Percentiles rank a stretch among this genome's conserved stretches.
Evolutionary conservation across 192 early-diverging fungal genomes (phyloP).

Genomic region (Coemansia sp.): DNA sequence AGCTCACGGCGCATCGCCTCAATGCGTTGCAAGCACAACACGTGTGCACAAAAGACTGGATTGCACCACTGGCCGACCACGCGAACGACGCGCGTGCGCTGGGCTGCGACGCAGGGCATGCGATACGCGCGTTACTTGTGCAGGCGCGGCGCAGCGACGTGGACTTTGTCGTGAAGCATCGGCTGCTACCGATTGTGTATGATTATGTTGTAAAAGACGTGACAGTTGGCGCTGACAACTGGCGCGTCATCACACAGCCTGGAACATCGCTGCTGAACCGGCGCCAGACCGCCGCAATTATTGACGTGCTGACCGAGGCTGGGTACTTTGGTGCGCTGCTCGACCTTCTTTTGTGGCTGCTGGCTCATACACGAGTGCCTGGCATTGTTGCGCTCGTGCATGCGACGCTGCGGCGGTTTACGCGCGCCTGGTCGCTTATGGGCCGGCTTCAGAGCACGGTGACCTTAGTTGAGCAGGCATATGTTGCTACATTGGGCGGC

Average conservation of each 20-base stretch:
- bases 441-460: slow-evolving; percentile 29
- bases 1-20: slow-evolving; percentile 14
- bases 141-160: slow-evolving; percentile 22
- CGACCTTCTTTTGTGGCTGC: slow-evolving; percentile 45
- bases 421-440: slow-evolving; percentile 22
- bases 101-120: slow-evolving; percentile 1
- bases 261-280: slow-evolving; percentile 73
- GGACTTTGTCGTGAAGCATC: slow-evolving; percentile 25
- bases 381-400: slow-evolving; percentile 18
- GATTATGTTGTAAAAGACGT: slow-evolving; percentile 53
- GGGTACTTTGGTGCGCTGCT: slow-evolving; percentile 21
- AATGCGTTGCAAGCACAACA: slow-evolving; percentile 11
- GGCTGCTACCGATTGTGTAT: slow-evolving; percentile 40
- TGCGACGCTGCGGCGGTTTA: slow-evolving; percentile 24
- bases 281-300: slow-evolving; percentile 59
- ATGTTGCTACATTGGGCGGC: not conserved
- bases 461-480: slow-evolving; percentile 4
- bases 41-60: slow-evolving; percentile 39
- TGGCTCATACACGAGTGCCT: slow-evolving; percentile 21
- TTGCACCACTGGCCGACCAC: slow-evolving; percentile 29
- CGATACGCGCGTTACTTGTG: slow-evolving; percentile 1
- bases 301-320: slow-evolving; percentile 19
- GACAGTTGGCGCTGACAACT: slow-evolving; percentile 63
- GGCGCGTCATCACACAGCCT: slow-evolving; percentile 75
- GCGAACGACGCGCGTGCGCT: slow-evolving; percentile 17